Conservation (phyloP, 164 flowering plant species). For the Houttuynia cordata region DNA sequence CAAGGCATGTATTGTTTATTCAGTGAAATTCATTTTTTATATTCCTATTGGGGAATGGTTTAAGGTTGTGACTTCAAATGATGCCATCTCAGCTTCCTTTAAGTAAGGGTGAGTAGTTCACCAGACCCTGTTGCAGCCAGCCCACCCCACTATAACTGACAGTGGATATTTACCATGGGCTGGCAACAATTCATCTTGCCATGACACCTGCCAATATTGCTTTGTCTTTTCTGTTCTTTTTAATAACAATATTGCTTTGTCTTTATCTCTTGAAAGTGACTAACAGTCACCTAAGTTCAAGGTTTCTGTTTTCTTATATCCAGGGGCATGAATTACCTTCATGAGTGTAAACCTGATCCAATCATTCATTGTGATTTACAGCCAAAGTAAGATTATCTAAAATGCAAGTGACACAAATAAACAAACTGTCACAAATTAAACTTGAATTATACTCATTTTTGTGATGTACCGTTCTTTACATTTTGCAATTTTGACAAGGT, state of each 20-base stretch:
- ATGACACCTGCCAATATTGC: neutral
- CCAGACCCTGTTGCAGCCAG: too few relatives aligned
- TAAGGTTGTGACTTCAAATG: neutral
- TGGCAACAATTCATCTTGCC: neutral
- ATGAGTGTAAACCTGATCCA: constrained; percentile 94
- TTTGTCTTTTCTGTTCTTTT: too few relatives aligned
- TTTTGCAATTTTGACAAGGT: constrained; percentile 81
- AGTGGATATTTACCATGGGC: too few relatives aligned
- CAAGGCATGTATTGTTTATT: constrained; percentile 42
- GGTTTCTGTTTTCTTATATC: constrained; percentile 5
- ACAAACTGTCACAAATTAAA: constrained; percentile 5
- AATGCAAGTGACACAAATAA: constrained; percentile 25
- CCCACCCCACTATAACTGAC: too few relatives aligned
- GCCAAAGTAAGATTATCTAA: constrained; percentile 86
- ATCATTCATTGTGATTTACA: constrained; percentile 81
- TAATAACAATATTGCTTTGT: too few relatives aligned
- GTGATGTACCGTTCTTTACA: constrained; percentile 48
- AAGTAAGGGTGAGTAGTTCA: too few relatives aligned
- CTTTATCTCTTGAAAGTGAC: too few relatives aligned
- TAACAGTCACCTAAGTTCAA: neutral
- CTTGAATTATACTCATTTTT: constrained; percentile 11
- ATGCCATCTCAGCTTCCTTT: neutral
- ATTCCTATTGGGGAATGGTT: neutral
- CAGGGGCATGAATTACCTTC: constrained; percentile 99
- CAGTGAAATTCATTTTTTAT: neutral